These are phyloP conservation scores for Calocybe indica DNA, from an alignment of 768 basidiomycete genomes.

Conservation along the genomic window DNA sequence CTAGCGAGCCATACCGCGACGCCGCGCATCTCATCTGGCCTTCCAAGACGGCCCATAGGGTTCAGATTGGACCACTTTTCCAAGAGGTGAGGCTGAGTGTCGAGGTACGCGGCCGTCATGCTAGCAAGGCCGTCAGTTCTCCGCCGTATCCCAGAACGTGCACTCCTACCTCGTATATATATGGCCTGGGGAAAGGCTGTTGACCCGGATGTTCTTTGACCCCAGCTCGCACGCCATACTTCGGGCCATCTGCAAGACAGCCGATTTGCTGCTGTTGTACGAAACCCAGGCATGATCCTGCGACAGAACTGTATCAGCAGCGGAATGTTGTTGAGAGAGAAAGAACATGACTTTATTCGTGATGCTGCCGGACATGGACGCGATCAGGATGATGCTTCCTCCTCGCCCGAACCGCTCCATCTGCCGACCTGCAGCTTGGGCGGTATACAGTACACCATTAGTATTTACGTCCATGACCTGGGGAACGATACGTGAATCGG, in stretches of 20 bases:
- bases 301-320: background rate
- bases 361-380: constrained; percentile 57
- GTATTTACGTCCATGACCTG: constrained; percentile 68
- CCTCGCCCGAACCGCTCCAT: constrained; percentile 48
- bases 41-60: constrained; percentile 65
- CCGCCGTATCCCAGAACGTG: background rate
- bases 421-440: constrained; percentile 59
- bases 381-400: constrained; percentile 62
- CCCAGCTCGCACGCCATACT: constrained; percentile 83
- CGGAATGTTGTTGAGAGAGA: background rate
- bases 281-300: constrained; percentile 70
- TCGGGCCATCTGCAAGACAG: constrained; percentile 73
- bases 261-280: constrained; percentile 75
- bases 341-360: constrained; percentile 52
- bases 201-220: constrained; percentile 59
- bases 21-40: constrained; percentile 69
- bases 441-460: constrained; percentile 57
- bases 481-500: background rate
- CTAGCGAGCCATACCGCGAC: constrained; percentile 68
- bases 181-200: constrained; percentile 71
- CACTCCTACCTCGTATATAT: constrained; percentile 58
- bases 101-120: constrained; percentile 72
- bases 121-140: constrained; percentile 23
- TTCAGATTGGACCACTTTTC: constrained; percentile 66
- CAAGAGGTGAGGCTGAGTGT: constrained; percentile 54